phyloP scores from a whole-genome alignment of 1,284 basidiomycete species.

The Meira miltonrushii region DNA sequence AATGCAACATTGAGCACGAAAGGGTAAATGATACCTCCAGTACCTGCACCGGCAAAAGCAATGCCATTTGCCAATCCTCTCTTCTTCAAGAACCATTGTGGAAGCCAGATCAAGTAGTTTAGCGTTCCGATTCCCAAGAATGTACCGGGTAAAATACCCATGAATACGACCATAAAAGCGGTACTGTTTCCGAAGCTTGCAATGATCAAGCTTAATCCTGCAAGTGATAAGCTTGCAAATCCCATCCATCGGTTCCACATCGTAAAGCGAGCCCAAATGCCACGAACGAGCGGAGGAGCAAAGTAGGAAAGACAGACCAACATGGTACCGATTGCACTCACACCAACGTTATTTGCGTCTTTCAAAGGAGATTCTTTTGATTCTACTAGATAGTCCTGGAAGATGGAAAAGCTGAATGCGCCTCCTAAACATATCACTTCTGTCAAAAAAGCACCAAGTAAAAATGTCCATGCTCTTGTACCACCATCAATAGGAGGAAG shows the following conservation, averaged over 20 bases:
- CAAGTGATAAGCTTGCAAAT: constrained; percentile 3
- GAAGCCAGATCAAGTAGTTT: constrained; percentile 13
- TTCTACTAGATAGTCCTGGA: constrained; percentile 31
- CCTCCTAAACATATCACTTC: constrained; percentile 35
- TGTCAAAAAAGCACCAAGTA: constrained; percentile 20
- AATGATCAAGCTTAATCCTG: constrained; percentile 23
- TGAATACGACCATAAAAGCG: constrained; percentile 14
- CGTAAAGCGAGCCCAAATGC: not conserved
- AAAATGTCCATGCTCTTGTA: constrained; percentile 13
- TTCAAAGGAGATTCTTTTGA: constrained; percentile 23
- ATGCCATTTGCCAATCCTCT: constrained; percentile 23
- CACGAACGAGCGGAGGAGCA: not conserved
- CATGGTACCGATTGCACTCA: constrained; percentile 15
- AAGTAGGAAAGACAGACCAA: not conserved
- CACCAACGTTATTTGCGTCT: constrained; percentile 22
- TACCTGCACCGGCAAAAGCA: constrained; percentile 22
- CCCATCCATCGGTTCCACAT: not conserved
- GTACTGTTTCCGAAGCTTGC: constrained; percentile 29
- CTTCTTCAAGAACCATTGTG: constrained; percentile 12
- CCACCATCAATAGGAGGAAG: constrained; percentile 10
- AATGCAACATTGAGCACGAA: constrained; percentile 24
- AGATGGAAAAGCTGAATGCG: constrained; percentile 36
- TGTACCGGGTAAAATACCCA: constrained; percentile 10
- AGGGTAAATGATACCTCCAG: constrained; percentile 29
- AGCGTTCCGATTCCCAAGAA: constrained; percentile 4